phyloP scores from a whole-genome alignment of 176 grass and related monocot species.

The Musa troglodytarum region DNA sequence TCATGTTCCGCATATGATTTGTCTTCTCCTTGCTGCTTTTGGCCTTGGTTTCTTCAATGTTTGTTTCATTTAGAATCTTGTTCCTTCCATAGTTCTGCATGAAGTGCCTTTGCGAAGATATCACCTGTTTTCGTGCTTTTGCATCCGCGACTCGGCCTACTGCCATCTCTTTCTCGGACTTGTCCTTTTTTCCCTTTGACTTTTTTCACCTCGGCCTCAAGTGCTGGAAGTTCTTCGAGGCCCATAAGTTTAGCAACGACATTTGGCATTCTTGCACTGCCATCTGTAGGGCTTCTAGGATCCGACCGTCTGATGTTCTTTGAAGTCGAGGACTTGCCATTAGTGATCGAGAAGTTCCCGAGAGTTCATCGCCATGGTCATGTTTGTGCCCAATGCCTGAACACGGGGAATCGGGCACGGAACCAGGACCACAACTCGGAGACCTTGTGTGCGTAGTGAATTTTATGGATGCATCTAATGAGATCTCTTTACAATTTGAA shows the following conservation, averaged over 20 bases:
- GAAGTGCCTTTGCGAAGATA: slow-evolving; percentile 24
- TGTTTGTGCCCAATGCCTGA: background rate
- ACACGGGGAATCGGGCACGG: slow-evolving; percentile 11
- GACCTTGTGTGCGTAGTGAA: slow-evolving; percentile 36
- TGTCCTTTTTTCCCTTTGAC: slow-evolving; percentile 37
- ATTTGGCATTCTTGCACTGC: slow-evolving; percentile 61
- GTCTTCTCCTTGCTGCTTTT: background rate
- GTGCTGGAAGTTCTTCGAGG: slow-evolving; percentile 58
- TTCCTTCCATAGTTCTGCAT: background rate
- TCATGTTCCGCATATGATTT: background rate
- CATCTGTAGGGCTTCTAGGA: slow-evolving; percentile 18
- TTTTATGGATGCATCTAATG: slow-evolving; percentile 30
- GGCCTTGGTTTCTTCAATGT: background rate
- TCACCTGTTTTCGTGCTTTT: slow-evolving; percentile 29
- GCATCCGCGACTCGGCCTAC: background rate
- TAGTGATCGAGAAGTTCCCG: background rate
- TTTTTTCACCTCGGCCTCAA: slow-evolving; percentile 16
- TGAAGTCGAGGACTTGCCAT: background rate
- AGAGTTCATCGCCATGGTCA: background rate
- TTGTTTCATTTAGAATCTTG: background rate
- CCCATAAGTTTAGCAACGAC: slow-evolving; percentile 94
- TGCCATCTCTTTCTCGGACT: slow-evolving; percentile 29
- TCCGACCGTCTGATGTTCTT: slow-evolving; percentile 15
- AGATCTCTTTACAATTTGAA: slow-evolving; percentile 15
- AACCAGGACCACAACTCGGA: slow-evolving; percentile 19